Percentiles rank a stretch among this genome's conserved stretches.
These are phyloP conservation scores for Arthrocladium fulminans DNA, from an alignment of 2,329 filamentous ascomycete genomes.

Conservation along the genomic window DNA sequence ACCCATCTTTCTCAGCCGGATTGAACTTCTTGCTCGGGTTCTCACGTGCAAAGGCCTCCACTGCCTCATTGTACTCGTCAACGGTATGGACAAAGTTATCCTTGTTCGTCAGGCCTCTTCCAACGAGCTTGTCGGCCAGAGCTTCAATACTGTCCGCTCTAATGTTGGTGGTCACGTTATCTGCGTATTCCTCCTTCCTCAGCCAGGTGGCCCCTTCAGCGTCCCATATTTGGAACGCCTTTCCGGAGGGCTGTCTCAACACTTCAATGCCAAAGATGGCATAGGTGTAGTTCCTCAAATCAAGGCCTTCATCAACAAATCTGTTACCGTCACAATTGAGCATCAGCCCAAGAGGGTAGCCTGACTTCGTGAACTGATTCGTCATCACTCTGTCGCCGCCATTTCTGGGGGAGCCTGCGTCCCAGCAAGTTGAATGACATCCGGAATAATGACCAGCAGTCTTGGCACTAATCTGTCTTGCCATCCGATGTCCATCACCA, in stretches of 20 bases:
- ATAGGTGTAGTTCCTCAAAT: conserved; percentile 60
- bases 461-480: conserved; percentile 40
- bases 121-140: conserved; percentile 43
- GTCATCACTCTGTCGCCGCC: conserved; percentile 50
- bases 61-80: conserved; percentile 50
- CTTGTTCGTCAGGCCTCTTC: conserved; percentile 40
- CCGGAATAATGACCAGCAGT: conserved; percentile 53
- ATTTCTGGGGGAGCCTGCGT: conserved; percentile 49
- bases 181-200: conserved; percentile 53
- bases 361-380: conserved; percentile 61
- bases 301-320: conserved; percentile 59
- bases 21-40: conserved; percentile 44
- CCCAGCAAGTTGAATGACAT: conserved; percentile 58
- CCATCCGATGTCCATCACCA: conserved; percentile 49
- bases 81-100: conserved; percentile 45
- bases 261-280: conserved; percentile 57
- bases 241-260: conserved; percentile 47
- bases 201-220: conserved; percentile 44
- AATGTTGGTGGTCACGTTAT: conserved; percentile 48
- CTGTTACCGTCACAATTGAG: conserved; percentile 50
- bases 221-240: conserved; percentile 60
- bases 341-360: conserved; percentile 59
- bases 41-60: conserved; percentile 39
- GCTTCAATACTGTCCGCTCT: conserved; percentile 45
- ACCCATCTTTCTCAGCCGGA: conserved; percentile 51